Conservation (phyloP, 179 eudicot genomes). For the Silene vulgaris region DNA sequence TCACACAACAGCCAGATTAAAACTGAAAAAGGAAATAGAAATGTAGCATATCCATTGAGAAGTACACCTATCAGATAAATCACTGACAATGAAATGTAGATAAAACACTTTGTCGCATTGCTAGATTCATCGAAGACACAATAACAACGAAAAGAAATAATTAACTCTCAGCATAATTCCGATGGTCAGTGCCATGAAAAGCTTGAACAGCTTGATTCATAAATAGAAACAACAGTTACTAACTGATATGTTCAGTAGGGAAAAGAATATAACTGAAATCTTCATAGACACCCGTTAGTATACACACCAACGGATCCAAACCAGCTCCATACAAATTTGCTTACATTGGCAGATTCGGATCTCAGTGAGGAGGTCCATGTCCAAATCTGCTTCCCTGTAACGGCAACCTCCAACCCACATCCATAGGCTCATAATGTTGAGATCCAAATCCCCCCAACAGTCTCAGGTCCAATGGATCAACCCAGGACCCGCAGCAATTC, state of each 20-base stretch:
- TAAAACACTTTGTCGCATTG: neutral
- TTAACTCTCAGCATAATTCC: neutral
- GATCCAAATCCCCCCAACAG: neutral
- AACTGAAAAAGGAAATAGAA: constrained; percentile 8
- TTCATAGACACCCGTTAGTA: neutral
- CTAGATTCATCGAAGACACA: neutral
- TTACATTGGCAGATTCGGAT: neutral
- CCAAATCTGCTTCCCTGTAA: neutral
- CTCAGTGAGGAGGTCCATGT: neutral
- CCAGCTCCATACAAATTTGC: neutral
- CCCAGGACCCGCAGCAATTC: neutral
- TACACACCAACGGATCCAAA: neutral
- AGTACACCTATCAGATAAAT: neutral
- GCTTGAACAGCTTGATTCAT: neutral
- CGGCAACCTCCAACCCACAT: neutral
- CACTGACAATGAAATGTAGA: neutral
- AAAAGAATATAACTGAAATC: neutral
- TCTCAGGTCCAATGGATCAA: neutral
- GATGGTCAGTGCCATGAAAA: neutral
- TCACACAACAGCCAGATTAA: neutral
- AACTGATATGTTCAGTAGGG: neutral
- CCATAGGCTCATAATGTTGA: neutral
- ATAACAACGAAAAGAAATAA: neutral
- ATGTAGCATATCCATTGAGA: too few relatives aligned
- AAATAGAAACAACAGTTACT: neutral